Base-by-base conservation (phyloP, 1,139 yeast species). In the Pichiaceae sp. region DNA sequence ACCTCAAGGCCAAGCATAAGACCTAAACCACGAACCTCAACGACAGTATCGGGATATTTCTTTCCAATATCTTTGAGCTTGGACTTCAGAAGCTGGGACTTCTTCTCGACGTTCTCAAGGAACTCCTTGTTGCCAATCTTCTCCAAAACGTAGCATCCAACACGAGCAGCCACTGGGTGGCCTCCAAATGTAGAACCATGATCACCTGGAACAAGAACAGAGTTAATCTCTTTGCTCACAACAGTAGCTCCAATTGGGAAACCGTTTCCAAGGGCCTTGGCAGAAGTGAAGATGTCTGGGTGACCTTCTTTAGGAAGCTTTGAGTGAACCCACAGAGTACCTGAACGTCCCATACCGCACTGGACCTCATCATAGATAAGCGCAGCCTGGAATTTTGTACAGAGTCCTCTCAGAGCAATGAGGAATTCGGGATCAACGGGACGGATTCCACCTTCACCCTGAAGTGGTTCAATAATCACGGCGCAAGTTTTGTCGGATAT, bases 141-240 rank as follows among this genome's bases (percentile, higher is more conserved):
- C 35, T 71, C 77, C 25, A 91, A 63, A 16, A 89, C 94, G 52
- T 78, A 79, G 34, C 72, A 67, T 5, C 91, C 96, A 38, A 91
- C 73, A 43, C 89, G 75, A 31, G 93, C 70, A 2, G 89, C 97
- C 44, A 91, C 66, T 34, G 98, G 97, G 58, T 91, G 91, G 37
- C 98, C 98, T 44, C 98, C 98, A 56, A 83, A 91, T 0, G 98
- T 91, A 4, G 97, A 89, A 37, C 98, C 98, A 57, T 91, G 98
- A 56, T 91, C 98, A 38, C 98, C 98, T 16, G 85, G 91, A 42
- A 75, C 69, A 48, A 91, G 66, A 2, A 68, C 75, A n/a, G 66
- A 59, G 55, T 87, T 94, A 25, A 91, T 83, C 42, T 75, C 70
- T 46, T 85, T 93, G 36, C 84, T 75, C 38, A 91, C 77, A 72